Evolutionary conservation across 2,329 filamentous ascomycete genomes (phyloP), one percentile per base, ranked within the genome.

Genomic region (Moelleriella libera): DNA sequence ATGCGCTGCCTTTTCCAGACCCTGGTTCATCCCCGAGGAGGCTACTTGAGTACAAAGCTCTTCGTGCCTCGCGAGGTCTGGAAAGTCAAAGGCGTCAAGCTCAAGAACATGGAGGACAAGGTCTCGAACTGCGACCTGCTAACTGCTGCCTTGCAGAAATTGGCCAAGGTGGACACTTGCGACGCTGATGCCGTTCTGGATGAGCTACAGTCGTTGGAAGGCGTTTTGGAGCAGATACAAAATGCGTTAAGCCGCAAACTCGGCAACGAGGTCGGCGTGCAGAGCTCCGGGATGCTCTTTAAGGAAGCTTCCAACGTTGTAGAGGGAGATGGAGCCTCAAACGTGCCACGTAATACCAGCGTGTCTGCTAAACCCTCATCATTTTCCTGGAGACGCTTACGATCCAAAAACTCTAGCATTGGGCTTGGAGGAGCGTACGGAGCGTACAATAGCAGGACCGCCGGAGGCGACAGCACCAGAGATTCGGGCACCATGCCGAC

Each of bases 1-100:
- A 95, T 98, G 87, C 82, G 92, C 47, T 89, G 85, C 51, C 74
- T 98, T 30, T 94, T 92, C 60, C 88, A 96, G 62, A 95, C 89
- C 0, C 79, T 98, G 43, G 84, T 83, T 14, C 90, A 98, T 58
- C 88, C 90, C 2, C 81, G 88, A 29, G 92, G 92, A 39, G 92
- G 89, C 12, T 98, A 96, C 60, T 61, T 98, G 21, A 94, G 89
- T 47, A 90, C 82, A 28, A 89, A 88, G 57, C 75, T 98, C 0
- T 98, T 98, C 60, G 77, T 98, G 5, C 89, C 92, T 5, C 78
- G 86, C 46, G 89, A 97, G 59, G 87, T 92, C 3, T 98, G 92
- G 92, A 78, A 82, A 48, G 89, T 96, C 6, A 90, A 90, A 60
- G 88, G 87, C 30, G 89, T 96, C 47, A 97, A 95, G 66, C 73